Evolutionary conservation across 495 filamentous ascomycete species (phyloP).

Genomic region (Penicillium arizonense): DNA sequence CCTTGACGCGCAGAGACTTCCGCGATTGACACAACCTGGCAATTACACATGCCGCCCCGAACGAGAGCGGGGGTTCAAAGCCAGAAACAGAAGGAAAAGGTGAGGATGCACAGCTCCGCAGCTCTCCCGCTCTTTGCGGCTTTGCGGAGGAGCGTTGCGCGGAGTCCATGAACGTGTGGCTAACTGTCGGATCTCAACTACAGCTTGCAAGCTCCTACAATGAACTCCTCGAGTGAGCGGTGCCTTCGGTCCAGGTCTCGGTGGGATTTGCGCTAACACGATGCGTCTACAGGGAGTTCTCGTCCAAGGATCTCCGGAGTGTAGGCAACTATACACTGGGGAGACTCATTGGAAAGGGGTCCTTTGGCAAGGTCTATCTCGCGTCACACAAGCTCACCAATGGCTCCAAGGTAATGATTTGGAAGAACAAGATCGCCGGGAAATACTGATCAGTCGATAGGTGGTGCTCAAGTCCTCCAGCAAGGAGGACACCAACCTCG

Average conservation of each 20-base stretch:
- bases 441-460: conserved; percentile 38
- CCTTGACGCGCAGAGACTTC: conserved; percentile 28
- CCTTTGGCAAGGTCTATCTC: conserved; percentile 97
- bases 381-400: conserved; percentile 97
- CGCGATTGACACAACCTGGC: conserved; percentile 15
- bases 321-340: conserved; percentile 96
- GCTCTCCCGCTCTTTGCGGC: background rate
- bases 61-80: conserved; percentile 84
- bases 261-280: conserved; percentile 11
- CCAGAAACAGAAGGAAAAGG: conserved; percentile 94
- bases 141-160: conserved; percentile 4
- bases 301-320: conserved; percentile 80
- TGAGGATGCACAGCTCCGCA: conserved; percentile 32
- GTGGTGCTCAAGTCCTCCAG: conserved; percentile 97
- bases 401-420: conserved; percentile 82
- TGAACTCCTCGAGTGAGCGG: conserved; percentile 84
- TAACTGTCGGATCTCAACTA: conserved; percentile 19
- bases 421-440: background rate
- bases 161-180: conserved; percentile 6
- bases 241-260: background rate
- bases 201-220: conserved; percentile 97
- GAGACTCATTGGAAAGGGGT: conserved; percentile 91
- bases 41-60: conserved; percentile 59
- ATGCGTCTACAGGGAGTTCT: conserved; percentile 72
- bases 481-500: conserved; percentile 92